phyloP scores from a whole-genome alignment of 169 alveolate genomes.

The Plasmodium sp. region DNA sequence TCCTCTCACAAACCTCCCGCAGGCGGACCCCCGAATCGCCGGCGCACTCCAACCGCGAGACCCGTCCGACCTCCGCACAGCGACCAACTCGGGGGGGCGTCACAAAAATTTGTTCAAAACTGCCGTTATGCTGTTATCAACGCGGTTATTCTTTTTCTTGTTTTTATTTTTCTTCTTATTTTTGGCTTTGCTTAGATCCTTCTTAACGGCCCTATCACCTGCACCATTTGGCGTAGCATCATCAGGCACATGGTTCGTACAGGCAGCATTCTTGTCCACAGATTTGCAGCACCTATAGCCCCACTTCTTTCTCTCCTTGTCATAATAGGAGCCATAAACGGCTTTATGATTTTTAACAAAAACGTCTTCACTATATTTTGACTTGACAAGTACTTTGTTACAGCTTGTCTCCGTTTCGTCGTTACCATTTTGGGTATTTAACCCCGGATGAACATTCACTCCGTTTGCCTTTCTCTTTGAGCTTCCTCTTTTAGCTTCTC shows the following conservation, averaged over 20 bases:
- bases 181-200: neutral
- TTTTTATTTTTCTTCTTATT: constrained; percentile 39
- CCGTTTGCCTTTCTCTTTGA: neutral
- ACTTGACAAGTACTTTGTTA: constrained; percentile 74
- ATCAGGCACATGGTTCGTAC: constrained; percentile 47
- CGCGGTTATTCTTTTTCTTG: constrained; percentile 26
- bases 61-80: neutral
- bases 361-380: constrained; percentile 86
- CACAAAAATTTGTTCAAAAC: constrained; percentile 46
- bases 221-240: neutral
- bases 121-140: constrained; percentile 71
- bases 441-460: neutral
- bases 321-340: constrained; percentile 88
- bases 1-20: too few species aligned
- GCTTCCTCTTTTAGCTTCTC: constrained; percentile 76
- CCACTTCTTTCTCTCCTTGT: constrained; percentile 81
- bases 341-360: constrained; percentile 81
- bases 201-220: neutral
- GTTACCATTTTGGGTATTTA: neutral
- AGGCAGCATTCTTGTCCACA: constrained; percentile 65
- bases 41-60: neutral
- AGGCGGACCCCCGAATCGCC: neutral
- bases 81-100: neutral
- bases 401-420: constrained; percentile 13
- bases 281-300: constrained; percentile 88